Conservation (phyloP, 2,329 filamentous ascomycete genomes). For the Tolypocladium tundrense region DNA sequence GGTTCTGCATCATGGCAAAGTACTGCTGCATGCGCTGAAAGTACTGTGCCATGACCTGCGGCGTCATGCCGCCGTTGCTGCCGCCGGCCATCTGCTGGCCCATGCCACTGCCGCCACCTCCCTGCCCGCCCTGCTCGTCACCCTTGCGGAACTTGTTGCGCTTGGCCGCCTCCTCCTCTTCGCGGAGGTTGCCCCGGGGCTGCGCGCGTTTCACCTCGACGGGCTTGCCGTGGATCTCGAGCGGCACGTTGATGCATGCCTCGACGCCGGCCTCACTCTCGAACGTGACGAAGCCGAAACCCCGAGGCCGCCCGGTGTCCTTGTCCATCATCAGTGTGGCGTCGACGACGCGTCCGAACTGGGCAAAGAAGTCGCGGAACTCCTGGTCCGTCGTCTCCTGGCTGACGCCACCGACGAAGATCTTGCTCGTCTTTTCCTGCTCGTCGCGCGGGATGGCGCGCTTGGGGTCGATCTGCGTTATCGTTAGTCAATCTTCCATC, state of each 20-base stretch:
- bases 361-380: constrained; percentile 93
- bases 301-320: constrained; percentile 90
- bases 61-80: constrained; percentile 62
- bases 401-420: constrained; percentile 95
- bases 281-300: constrained; percentile 97
- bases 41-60: constrained; percentile 96
- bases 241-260: constrained; percentile 69
- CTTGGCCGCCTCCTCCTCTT: constrained; percentile 68
- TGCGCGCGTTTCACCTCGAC: constrained; percentile 99
- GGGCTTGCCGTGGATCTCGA: constrained; percentile 89
- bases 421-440: constrained; percentile 96
- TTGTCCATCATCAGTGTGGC: constrained; percentile 99
- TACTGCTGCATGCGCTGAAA: constrained; percentile 98
- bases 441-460: constrained; percentile 94
- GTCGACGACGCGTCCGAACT: constrained; percentile 92
- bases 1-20: constrained; percentile 88
- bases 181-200: constrained; percentile 84
- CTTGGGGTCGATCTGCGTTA: constrained; percentile 82
- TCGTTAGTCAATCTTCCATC: background rate
- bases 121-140: constrained; percentile 31
- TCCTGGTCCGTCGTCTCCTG: constrained; percentile 95
- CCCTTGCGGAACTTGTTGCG: constrained; percentile 52
- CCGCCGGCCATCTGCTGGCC: constrained; percentile 29
- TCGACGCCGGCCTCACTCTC: constrained; percentile 94
- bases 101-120: constrained; percentile 18